Evolutionary conservation across 2,329 filamentous ascomycete species (phyloP), one percentile per base, ranked within the genome.

Genomic region (Penicillium sp.): DNA sequence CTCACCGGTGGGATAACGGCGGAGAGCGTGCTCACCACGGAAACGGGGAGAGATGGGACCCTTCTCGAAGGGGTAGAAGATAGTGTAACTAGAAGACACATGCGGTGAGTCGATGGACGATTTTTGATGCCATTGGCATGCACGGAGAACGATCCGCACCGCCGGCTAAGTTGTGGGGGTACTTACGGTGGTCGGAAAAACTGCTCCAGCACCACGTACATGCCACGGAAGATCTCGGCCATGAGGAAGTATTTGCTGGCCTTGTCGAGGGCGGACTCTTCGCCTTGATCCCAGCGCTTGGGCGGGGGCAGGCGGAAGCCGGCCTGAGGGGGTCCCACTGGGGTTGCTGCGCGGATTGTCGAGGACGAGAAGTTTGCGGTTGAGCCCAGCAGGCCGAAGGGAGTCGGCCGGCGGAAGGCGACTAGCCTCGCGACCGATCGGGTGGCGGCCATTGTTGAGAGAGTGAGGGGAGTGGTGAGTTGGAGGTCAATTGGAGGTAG

Each of bases 41-140:
- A 99, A 99, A 66, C 94, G 89, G 57, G 94, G 94, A 34, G 92
- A 97, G 74, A 99, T 97, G 57, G 94, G 94, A 45, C 94, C 94
- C 83, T 99, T 99, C 76, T 99, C 94, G 77, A 97, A 99, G 41
- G 94, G 94, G 73, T 99, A 99, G 81, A 86, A 96, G 72, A 99
- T 99, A 47, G 94, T 99, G 78, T 97, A 97, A 67, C 92, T 96
- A 68, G n/a, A 48, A 45, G 38, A 14, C 39, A 38, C 16, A 46
- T 13, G 39, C 48, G 18, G 47, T 59, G 50, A 52, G 53, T n/a
- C 22, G 14, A 44, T 41, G 48, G 38, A 48, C n/a, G 34, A 29
- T 16, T 24, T 41, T 42, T 21, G 50, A 48, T 24, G 50, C 31
- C 21, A 48, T 48, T 48, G 50, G 34, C 34, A 18, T 31, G 41